Evolutionary conservation across 306 rosid genomes (phyloP), one percentile per base, ranked within the genome.

Genomic region (Medicago lupulina): DNA sequence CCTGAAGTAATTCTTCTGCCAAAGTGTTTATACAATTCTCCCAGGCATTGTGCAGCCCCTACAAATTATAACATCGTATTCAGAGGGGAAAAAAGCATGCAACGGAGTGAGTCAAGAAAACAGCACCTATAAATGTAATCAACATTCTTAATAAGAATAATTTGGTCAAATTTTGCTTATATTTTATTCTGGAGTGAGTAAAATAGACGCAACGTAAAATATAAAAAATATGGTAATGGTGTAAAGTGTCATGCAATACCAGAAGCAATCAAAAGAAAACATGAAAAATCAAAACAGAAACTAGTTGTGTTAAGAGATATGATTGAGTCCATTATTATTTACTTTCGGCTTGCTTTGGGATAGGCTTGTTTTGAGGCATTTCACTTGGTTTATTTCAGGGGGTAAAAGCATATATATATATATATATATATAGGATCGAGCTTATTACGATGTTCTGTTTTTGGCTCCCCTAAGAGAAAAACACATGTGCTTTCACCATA

Each of bases 1-100:
- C 98, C 97, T 1, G 98, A 87, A 15, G 98, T 92, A 71, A 92
- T 95, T 81, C 85, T 88, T 87, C 98, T 87, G 60, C 98, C 98
- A 85, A 95, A 95, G 80, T 92, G 91, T 77, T 86, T 85, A 76
- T 95, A 92, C 76, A 95, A 74, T 82, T 95, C 97, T 81, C 96
- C 98, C 82, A 95, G 80, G 86, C 98, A 92, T 70, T 92, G 98
- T 43, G 91, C 91, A 71, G 89, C 94, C 75, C 98, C 98, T 92
- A 77, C 36, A 83, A 58, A 78, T 97, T 89, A 80, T 39, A 83
- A 66, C 71, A 72, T 67, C 70, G 70, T 70, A 49, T 72, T 79
- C 41, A 64, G 71, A 21, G 25, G 1, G 4, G 1, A 46, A 46
- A 46, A 46, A 44, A 46, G 4, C 15, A 46, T 46, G 51, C 7